These are phyloP conservation scores for Penicillium verhagenii DNA, from an alignment of 495 filamentous ascomycete genomes.

Conservation along the genomic window DNA sequence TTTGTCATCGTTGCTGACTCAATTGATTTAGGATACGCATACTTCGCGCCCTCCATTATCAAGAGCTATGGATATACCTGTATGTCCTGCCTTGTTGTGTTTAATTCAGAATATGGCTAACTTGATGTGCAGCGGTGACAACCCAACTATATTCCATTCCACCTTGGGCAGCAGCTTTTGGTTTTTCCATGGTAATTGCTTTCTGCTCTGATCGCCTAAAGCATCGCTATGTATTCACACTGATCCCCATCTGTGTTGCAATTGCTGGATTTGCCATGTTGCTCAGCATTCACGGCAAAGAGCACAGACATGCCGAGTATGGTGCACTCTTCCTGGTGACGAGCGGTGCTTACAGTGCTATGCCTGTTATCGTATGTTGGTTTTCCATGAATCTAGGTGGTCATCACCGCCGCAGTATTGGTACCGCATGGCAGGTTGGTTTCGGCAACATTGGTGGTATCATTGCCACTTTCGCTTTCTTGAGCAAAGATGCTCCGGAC, in stretches of 20 bases:
- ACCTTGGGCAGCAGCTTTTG: constrained; percentile 78
- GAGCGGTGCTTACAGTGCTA: constrained; percentile 61
- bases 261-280: constrained; percentile 74
- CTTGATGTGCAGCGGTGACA: constrained; percentile 48
- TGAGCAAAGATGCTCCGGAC: constrained; percentile 60
- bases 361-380: constrained; percentile 89
- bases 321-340: constrained; percentile 72
- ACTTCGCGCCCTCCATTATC: constrained; percentile 80
- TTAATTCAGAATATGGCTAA: constrained; percentile 21
- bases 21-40: constrained; percentile 52
- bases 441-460: constrained; percentile 95
- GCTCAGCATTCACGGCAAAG: constrained; percentile 58
- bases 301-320: constrained; percentile 62
- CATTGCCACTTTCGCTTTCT: constrained; percentile 81
- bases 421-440: constrained; percentile 84
- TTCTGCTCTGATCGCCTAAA: constrained; percentile 62
- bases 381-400: constrained; percentile 91
- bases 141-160: constrained; percentile 85
- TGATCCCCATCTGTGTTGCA: constrained; percentile 60
- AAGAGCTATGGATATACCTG: constrained; percentile 58
- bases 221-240: constrained; percentile 74
- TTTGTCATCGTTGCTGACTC: background rate
- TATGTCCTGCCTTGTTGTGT: constrained; percentile 18
- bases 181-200: constrained; percentile 73
- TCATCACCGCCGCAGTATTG: constrained; percentile 79